Percentiles rank a stretch among this genome's conserved stretches.
Conservation (phyloP, 345 rosid species). For the Syzygium oleosum region DNA sequence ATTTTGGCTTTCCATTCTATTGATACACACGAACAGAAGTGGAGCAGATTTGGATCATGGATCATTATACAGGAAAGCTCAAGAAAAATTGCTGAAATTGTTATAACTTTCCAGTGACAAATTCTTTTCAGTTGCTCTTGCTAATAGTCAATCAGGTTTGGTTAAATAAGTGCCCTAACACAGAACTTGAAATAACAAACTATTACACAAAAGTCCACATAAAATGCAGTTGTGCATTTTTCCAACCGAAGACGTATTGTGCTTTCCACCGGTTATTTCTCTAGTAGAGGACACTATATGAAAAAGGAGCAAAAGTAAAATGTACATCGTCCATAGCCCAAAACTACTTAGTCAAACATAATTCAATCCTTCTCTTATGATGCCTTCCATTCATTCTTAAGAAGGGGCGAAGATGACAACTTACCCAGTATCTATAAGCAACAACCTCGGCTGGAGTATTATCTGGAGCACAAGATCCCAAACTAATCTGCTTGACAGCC, state of each 20-base stretch:
- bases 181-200: background rate
- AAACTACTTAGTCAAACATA: background rate
- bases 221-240: background rate
- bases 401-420: conserved; percentile 11
- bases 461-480: conserved; percentile 67
- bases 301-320: background rate
- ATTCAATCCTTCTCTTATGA: background rate
- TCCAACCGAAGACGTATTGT: background rate
- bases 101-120: background rate
- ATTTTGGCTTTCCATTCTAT: background rate
- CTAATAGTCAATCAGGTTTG: background rate
- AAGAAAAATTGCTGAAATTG: background rate
- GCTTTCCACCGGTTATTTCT: background rate
- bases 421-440: conserved; percentile 92
- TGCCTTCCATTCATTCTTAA: background rate
- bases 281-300: background rate
- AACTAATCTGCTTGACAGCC: conserved; percentile 90
- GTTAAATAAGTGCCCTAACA: background rate
- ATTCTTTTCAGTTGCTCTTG: background rate
- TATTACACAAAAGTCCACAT: background rate
- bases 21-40: background rate
- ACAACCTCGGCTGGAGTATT: conserved; percentile 87
- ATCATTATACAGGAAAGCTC: background rate
- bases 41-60: background rate
- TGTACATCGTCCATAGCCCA: background rate